phyloP scores from a whole-genome alignment of 192 early-diverging fungal genomes.

The Backusella liffmaniae region DNA sequence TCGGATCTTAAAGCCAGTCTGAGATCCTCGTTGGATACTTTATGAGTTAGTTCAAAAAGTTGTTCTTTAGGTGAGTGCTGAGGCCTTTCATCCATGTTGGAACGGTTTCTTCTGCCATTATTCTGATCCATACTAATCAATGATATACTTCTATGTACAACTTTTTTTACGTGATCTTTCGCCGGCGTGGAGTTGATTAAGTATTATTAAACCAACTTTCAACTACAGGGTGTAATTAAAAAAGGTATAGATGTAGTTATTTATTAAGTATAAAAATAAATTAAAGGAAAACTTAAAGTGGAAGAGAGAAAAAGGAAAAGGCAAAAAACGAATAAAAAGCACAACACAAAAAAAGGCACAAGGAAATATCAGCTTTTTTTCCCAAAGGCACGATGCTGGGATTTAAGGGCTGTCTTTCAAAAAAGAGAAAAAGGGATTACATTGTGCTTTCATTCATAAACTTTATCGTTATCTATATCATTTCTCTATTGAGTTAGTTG shows the following conservation, averaged over 20 bases:
- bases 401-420: slow-evolving; percentile 1
- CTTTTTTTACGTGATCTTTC: background rate
- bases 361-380: slow-evolving; percentile 6
- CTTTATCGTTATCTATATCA: background rate
- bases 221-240: background rate
- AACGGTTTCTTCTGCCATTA: background rate
- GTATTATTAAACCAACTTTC: background rate
- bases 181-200: background rate
- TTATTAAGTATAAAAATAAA: background rate
- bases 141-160: background rate
- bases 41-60: slow-evolving; percentile 14
- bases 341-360: background rate
- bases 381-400: background rate
- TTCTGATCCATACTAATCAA: background rate
- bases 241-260: background rate
- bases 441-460: background rate
- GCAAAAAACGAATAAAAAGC: background rate
- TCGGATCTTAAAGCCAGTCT: slow-evolving; percentile 12
- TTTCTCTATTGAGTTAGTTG: background rate
- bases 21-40: slow-evolving; percentile 18
- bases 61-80: slow-evolving; percentile 3
- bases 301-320: background rate
- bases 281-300: background rate
- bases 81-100: background rate
- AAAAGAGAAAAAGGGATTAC: background rate